Evolutionary conservation across 2,329 filamentous ascomycete genomes (phyloP), one percentile per base, ranked within the genome.

Genomic region (Penicillium psychrosexuale): DNA sequence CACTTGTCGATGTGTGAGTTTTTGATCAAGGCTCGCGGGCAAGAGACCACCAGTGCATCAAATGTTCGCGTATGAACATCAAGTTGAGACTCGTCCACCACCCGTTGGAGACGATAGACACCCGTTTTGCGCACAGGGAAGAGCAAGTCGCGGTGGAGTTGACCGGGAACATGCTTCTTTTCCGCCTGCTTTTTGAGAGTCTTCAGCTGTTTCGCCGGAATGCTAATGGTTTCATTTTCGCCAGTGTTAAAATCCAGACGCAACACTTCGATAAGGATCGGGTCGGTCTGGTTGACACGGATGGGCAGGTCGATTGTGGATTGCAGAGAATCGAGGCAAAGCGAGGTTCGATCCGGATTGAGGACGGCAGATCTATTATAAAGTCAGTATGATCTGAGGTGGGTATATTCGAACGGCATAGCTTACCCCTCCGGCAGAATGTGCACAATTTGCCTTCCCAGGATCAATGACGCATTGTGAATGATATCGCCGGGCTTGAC

Each of bases 371-470:
- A 94, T 17, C 86, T 89, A 66, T 33, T 27, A 13, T 54, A 50
- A 53, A 28, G 65, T 77, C 53, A 76, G 69, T 27, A 17, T 46
- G 27, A 8, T 5, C 13, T 13, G 22, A 24, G 22, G 22, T 34
- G 12, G 13, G 15, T 47, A 31, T 8, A 38, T 43, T 19, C 33
- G 27, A 34, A 13, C 19, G 27, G 12, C 8, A 51, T 28, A 30
- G 69, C 80, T 63, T 72, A 88, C 78, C 95, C 95, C 79, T 99
- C 94, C 2, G 94, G 94, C 52, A 99, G 79, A 68, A 99, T 96
- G 70, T 99, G 94, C 74, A 99, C 93, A 65, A 97, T 96, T 76
- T 97, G 92, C 72, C 91, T 94, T 68, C 94, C 94, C 76, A 96
- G 83, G 61, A 99, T 97, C 67, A 97, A 82, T 22, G 92, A 96